Evolutionary conservation across 768 basidiomycete genomes (phyloP).

Genomic region (Phylloporus sp.): DNA sequence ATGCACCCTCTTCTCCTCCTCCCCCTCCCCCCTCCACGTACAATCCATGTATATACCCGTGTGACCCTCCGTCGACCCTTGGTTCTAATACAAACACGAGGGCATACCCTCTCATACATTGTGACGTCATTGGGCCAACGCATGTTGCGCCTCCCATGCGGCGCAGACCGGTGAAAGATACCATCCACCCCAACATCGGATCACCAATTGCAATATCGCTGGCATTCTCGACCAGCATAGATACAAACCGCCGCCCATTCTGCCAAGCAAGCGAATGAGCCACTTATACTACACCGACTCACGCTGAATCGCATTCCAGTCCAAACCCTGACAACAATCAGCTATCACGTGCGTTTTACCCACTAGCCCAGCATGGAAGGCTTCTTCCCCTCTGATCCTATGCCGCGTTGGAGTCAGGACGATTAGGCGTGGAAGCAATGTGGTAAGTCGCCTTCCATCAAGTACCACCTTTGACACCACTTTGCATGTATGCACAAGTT

Average conservation of each 20-base stretch:
- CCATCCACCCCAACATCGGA: no score
- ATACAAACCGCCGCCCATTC: no score
- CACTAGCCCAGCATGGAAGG: constrained; percentile 63
- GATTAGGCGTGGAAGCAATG: constrained; percentile 8
- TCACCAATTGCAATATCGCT: background rate
- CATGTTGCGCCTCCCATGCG: constrained; percentile 61
- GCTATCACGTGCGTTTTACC: background rate
- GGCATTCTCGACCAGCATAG: constrained; percentile 37
- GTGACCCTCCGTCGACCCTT: constrained; percentile 1
- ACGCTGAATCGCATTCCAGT: constrained; percentile 74
- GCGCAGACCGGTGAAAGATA: no score
- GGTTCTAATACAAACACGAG: constrained; percentile 15
- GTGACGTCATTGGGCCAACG: constrained; percentile 60
- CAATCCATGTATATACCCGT: background rate
- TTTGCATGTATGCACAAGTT: background rate
- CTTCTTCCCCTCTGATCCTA: constrained; percentile 63
- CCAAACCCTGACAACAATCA: no score
- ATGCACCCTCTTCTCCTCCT: background rate
- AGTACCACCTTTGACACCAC: constrained; percentile 18
- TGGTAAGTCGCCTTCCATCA: constrained; percentile 48
- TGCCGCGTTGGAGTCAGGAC: constrained; percentile 19
- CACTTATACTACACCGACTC: constrained; percentile 25
- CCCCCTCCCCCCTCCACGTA: background rate
- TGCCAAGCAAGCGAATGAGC: constrained; percentile 6
- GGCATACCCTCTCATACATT: constrained; percentile 16